Evolutionary conservation across 2,329 filamentous ascomycete genomes (phyloP).

Genomic region (Curvularia verruculosa): DNA sequence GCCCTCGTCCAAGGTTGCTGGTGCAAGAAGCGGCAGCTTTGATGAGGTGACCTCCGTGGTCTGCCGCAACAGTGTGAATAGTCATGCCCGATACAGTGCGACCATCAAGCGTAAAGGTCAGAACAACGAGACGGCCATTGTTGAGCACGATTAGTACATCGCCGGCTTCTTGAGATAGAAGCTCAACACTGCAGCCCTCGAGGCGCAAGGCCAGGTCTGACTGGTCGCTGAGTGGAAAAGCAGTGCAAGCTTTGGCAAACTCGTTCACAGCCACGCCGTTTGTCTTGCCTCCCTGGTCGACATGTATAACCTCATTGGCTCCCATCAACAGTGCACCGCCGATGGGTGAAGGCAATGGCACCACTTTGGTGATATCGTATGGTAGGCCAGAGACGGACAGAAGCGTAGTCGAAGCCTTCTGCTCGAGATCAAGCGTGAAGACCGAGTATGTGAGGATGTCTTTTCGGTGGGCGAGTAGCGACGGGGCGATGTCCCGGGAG

Average conservation of each 20-base stretch:
- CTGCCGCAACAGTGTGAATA: conserved; percentile 68
- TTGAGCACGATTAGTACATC: conserved; percentile 84
- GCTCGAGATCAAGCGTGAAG: conserved; percentile 91
- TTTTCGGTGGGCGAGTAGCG: conserved; percentile 75
- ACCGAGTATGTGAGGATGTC: conserved; percentile 91
- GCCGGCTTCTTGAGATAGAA: conserved; percentile 75
- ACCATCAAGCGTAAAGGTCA: conserved; percentile 87
- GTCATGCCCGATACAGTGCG: conserved; percentile 86
- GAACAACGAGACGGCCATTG: conserved; percentile 73
- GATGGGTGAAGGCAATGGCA: conserved; percentile 83
- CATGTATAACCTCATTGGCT: conserved; percentile 88
- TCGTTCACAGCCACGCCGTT: conserved; percentile 93
- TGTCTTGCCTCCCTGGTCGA: conserved; percentile 93
- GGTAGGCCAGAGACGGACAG: conserved; percentile 85
- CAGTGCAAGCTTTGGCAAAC: conserved; percentile 81
- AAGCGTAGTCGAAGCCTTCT: conserved; percentile 90
- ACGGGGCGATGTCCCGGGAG: conserved; percentile 72
- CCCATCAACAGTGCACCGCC: conserved; percentile 88
- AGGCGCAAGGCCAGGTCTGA: conserved; percentile 78
- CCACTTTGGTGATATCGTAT: conserved; percentile 81
- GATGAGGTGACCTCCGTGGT: conserved; percentile 68
- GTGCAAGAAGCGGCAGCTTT: conserved; percentile 71
- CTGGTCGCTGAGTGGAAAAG: conserved; percentile 86
- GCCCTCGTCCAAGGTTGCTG: conserved; percentile 68
- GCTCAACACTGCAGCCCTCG: conserved; percentile 79